Evolutionary conservation across 2,329 filamentous ascomycete species (phyloP), one percentile per base, ranked within the genome.

Genomic region (Arthrobotrys entomopaga): DNA sequence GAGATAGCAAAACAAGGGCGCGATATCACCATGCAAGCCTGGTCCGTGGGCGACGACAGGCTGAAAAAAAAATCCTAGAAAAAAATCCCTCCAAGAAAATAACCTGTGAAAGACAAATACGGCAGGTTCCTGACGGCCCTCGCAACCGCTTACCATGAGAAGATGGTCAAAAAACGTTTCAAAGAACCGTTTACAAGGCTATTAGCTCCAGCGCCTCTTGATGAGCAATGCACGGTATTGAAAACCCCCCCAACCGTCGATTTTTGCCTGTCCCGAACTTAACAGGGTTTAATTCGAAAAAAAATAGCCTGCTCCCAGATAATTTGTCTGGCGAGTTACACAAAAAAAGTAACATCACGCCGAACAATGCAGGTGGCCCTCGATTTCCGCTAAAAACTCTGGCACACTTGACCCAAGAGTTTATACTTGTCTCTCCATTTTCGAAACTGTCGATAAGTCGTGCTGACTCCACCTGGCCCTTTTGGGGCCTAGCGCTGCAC

Each of bases 301-400:
- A 48, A 69, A 61, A 69, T 69, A 69, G 65, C 65, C 65, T 69
- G 46, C 43, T 49, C 24, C 50, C 46, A 26, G 49, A 56, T 38
- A 42, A 52, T 7, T 42, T 19, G 19, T 26, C 49, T 57, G 61
- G 6, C 69, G 56, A 73, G 69, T 73, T 73, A 73, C 69, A 73
- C 69, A 66, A 20, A 57, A 61, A 58, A 66, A 66, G 61, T 50
- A 73, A 66, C 54, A 22, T 49, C 56, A 63, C 48, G 19, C 61
- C 69, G 69, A 63, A 73, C 61, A 73, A 16, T 66, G 69, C 69
- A 73, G 69, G 57, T 61, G 49, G 26, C 61, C 61, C 61, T 34
- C 48, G 56, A 65, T 54, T 48, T 52, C 19, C 20, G 22, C 11
- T 13, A 53, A 40, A 43, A 38, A 38, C 56, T 50, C 34, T 72